Conservation (phyloP, 805 yeast genomes). For the Kodamaea leandrae region DNA sequence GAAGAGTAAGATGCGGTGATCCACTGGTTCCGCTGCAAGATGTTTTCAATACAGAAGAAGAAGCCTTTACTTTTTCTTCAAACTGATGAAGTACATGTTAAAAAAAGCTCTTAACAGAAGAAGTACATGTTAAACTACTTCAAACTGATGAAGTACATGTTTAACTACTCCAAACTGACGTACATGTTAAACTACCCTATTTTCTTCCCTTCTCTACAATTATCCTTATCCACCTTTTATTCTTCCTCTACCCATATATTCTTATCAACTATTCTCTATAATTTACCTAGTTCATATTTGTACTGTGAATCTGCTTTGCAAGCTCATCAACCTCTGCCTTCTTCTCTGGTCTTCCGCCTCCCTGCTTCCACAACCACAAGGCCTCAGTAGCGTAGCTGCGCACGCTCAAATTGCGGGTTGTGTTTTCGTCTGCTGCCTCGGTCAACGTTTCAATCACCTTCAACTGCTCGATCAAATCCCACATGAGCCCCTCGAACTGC, state of each 20-base stretch:
- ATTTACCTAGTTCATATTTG: neutral
- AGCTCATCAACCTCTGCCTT: constrained; percentile 28
- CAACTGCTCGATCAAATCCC: constrained; percentile 68
- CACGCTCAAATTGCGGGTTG: constrained; percentile 66
- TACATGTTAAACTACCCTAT: neutral
- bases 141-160: too few species aligned
- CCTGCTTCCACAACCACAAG: constrained; percentile 79
- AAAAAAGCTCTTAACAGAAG: neutral
- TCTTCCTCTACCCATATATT: too few species aligned
- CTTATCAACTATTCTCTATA: neutral
- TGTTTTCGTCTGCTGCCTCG: constrained; percentile 64
- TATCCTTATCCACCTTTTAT: too few species aligned
- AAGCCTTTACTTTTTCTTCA: neutral
- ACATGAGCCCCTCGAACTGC: constrained; percentile 53
- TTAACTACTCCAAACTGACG: too few species aligned
- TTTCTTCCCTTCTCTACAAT: neutral
- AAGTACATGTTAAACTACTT: too few species aligned
- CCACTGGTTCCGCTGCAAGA: constrained; percentile 2
- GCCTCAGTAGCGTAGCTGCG: constrained; percentile 86
- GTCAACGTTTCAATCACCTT: constrained; percentile 63
- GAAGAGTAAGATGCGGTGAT: neutral
- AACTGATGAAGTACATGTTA: constrained; percentile 5
- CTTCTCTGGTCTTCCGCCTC: constrained; percentile 39
- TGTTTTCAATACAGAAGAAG: neutral
- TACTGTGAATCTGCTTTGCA: constrained; percentile 16